Base-by-base conservation (phyloP, 2,329 filamentous ascomycete genomes). In the Arthrobotrys conoides region DNA sequence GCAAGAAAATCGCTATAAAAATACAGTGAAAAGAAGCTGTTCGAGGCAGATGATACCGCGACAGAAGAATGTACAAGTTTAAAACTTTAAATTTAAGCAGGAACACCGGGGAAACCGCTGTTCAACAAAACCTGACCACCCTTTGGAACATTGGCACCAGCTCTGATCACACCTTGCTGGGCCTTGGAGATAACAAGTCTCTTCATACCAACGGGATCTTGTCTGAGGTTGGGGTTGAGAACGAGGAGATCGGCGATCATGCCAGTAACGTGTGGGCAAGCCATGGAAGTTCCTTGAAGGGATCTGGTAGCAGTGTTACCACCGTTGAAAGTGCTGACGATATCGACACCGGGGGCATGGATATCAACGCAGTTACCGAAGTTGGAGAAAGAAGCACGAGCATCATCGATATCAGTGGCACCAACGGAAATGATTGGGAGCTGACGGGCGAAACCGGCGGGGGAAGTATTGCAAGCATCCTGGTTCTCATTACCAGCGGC, bases 281-380 rank as follows among this genome's bases (percentile, higher is more conserved):
- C 86, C 88, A 87, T 86, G 55, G 82, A 86, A 4, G 87, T 88
- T 20, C 87, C 87, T 20, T 83, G 85, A 14, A 88, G 84, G 70
- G 84, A 84, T 80, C 88, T 87, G 80, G 88, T 86, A 70, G 84
- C 86, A 24, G 70, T 68, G 81, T 88, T 85, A 86, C 87, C 88
- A 4, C 87, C 83, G 51, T 85, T 87, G 86, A 87, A 89, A 5
- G 88, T 83, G 51, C 85, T 87, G 16, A 88, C 84, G 70, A 90
- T 86, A 79, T 86, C 82, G 80, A 87, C 85, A 41, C 89, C 89
- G 0, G 89, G 88, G 18, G 87, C 89, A 82, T 87, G 90, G 81
- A 90, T 84, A 82, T 89, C 88, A 57, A 89, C 86, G 81, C 87
- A 87, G 3, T 82, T 78, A 30, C 87, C 87, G 57, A 85, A 86